These are phyloP conservation scores for Aphanomyces invadans DNA, from an alignment of 352 stramenopile genomes.

Conservation along the genomic window DNA sequence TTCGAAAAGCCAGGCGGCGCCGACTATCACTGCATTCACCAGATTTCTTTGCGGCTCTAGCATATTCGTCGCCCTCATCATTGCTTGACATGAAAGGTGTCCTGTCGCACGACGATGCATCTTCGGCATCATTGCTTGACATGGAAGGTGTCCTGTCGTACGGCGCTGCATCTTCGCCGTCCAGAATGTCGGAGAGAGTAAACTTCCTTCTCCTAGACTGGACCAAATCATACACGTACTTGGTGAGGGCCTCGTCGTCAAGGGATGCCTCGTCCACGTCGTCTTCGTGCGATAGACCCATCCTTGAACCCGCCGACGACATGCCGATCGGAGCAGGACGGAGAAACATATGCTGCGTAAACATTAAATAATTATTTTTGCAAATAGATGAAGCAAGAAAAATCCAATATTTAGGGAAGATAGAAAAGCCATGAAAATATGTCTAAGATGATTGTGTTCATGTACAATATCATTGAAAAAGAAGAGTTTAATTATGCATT, in stretches of 20 bases:
- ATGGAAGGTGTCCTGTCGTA: not conserved
- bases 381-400: not conserved
- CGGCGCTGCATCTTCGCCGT: not conserved
- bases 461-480: too few species aligned
- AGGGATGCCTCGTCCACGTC: not conserved
- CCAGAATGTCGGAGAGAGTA: not conserved
- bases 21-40: too few species aligned
- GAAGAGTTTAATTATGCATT: too few species aligned
- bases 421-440: not conserved
- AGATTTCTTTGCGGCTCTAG: too few species aligned
- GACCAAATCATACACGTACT: not conserved
- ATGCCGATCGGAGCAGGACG: not conserved
- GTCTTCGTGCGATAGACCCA: not conserved
- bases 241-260: not conserved
- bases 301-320: not conserved
- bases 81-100: too few species aligned
- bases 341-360: not conserved
- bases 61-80: too few species aligned
- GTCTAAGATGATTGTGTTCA: too few species aligned
- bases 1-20: not conserved
- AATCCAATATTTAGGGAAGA: not conserved
- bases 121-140: not conserved
- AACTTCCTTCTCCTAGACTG: constrained; percentile 1
- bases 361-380: constrained; percentile 3
- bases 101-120: too few species aligned